Evolutionary conservation across 208 protist species (phyloP).

Genomic region (Leishmania mexicana): DNA sequence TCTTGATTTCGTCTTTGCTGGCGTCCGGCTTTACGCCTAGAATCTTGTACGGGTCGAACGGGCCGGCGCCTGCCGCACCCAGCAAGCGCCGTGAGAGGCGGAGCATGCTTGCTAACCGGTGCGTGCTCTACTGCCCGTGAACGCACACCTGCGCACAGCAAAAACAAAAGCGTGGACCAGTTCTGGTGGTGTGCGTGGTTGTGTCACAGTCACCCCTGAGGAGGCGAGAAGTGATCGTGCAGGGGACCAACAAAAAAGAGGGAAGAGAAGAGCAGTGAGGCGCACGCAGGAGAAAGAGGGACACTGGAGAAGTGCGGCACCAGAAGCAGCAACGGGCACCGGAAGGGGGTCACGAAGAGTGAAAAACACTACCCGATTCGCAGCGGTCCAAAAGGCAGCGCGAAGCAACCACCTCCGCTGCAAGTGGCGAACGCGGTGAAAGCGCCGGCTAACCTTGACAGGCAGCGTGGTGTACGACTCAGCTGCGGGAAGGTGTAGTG

Average conservation of each 20-base stretch:
- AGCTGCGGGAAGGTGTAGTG: background rate
- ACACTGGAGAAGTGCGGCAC: background rate
- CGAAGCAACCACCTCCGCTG: background rate
- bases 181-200: background rate
- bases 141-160: background rate
- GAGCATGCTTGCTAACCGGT: conserved; percentile 23
- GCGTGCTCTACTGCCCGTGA: background rate
- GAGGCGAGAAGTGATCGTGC: background rate
- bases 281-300: background rate
- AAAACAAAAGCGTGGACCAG: background rate
- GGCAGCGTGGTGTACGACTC: background rate
- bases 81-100: conserved; percentile 32
- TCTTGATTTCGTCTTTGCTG: conserved; percentile 70
- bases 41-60: conserved; percentile 87
- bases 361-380: background rate
- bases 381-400: background rate
- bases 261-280: background rate
- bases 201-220: background rate
- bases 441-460: too few relatives aligned
- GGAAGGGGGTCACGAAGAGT: background rate
- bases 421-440: too few relatives aligned
- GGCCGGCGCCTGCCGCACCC: conserved; percentile 46
- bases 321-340: background rate
- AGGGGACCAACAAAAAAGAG: background rate
- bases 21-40: conserved; percentile 61